Evolutionary conservation across 2,329 filamentous ascomycete genomes (phyloP).

Genomic region (Acarospora socialis): DNA sequence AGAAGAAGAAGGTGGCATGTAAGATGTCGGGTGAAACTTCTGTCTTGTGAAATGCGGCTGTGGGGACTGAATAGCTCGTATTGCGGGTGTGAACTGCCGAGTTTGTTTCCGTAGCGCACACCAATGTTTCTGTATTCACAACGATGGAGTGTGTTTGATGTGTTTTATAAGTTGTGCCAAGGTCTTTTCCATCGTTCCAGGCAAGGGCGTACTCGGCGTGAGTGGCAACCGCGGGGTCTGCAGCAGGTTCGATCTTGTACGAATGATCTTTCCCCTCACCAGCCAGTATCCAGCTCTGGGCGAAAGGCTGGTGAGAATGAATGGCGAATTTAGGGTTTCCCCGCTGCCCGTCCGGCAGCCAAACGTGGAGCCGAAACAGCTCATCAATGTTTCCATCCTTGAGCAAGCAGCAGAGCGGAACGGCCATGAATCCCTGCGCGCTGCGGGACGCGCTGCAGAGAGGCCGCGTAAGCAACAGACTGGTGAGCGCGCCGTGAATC

Average conservation of each 20-base stretch:
- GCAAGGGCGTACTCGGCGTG: conserved; percentile 19
- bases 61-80: conserved; percentile 20
- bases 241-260: conserved; percentile 16
- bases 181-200: conserved; percentile 18
- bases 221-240: conserved; percentile 14
- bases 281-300: conserved; percentile 25
- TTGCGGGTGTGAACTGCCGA: conserved; percentile 12
- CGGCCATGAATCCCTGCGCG: conserved; percentile 24
- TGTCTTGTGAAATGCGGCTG: conserved; percentile 19
- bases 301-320: conserved; percentile 24
- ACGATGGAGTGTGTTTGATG: conserved; percentile 18
- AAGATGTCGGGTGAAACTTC: conserved; percentile 18
- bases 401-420: conserved; percentile 24
- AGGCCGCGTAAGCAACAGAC: neutral
- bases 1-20: conserved; percentile 25
- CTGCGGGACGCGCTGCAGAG: conserved; percentile 1
- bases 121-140: conserved; percentile 16
- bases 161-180: conserved; percentile 15
- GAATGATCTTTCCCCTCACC: conserved; percentile 21
- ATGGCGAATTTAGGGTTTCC: conserved; percentile 18
- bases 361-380: conserved; percentile 24
- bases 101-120: too few species aligned
- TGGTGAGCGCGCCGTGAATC: neutral
- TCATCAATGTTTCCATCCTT: conserved; percentile 22
- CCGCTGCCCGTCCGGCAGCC: conserved; percentile 19